These are phyloP conservation scores for Lyophyllum atratum DNA, from an alignment of 768 basidiomycete genomes.

Conservation along the genomic window DNA sequence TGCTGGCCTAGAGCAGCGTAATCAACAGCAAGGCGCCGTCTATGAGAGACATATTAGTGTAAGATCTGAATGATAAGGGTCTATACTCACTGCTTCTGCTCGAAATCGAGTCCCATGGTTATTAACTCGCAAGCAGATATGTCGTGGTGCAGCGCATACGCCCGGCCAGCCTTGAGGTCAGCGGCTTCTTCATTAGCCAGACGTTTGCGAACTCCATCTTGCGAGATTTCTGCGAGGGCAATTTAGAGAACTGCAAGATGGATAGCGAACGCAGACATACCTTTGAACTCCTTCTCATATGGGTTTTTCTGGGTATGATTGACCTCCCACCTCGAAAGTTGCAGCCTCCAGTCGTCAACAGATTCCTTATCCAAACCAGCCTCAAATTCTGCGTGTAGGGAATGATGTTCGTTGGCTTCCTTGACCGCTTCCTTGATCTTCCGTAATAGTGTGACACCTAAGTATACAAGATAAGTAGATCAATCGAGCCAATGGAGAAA, in stretches of 20 bases:
- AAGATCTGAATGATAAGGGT: background rate
- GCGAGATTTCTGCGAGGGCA: conserved; percentile 9
- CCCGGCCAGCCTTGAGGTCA: background rate
- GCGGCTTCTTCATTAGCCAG: conserved; percentile 14
- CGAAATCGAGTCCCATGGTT: conserved; percentile 15
- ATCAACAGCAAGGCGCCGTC: background rate
- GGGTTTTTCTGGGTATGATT: conserved; percentile 7
- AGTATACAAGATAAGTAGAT: too few species aligned
- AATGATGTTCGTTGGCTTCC: background rate
- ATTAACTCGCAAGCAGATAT: conserved; percentile 5
- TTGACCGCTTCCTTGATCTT: conserved; percentile 3
- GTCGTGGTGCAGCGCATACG: conserved; percentile 1
- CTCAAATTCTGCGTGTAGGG: background rate
- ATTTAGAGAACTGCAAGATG: background rate
- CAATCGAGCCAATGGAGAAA: too few species aligned
- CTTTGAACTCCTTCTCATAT: background rate
- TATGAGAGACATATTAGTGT: background rate
- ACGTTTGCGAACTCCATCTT: conserved; percentile 10
- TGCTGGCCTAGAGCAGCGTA: background rate
- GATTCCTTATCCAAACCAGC: background rate
- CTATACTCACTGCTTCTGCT: conserved; percentile 17
- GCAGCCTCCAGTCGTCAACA: background rate
- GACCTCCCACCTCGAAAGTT: conserved; percentile 7
- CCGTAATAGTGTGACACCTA: conserved; percentile 10
- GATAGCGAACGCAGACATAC: background rate